phyloP scores from a whole-genome alignment of 202 grass and related monocot genomes.

The Miscanthus sacchariflorus region DNA sequence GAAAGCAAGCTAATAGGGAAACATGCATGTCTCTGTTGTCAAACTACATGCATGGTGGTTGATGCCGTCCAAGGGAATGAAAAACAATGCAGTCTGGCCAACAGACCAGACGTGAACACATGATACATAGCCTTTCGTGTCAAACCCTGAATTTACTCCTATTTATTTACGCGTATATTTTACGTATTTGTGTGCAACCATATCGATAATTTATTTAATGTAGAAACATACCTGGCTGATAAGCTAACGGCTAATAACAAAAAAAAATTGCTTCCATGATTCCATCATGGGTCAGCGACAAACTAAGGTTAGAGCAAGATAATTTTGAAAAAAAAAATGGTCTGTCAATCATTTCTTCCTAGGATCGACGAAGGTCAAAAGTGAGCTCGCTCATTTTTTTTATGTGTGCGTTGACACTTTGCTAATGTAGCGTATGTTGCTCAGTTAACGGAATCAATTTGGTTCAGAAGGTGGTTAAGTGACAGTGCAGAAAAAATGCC shows the following conservation, averaged over 20 bases:
- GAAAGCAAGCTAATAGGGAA: background rate
- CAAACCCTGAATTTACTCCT: background rate
- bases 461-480: background rate
- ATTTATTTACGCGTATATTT: background rate
- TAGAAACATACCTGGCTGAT: background rate
- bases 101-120: background rate
- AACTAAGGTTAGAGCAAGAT: background rate
- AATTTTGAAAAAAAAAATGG: background rate
- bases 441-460: background rate
- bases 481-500: background rate
- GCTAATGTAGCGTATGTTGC: background rate
- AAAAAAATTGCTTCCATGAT: background rate
- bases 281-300: background rate
- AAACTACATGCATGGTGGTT: background rate
- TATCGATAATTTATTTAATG: background rate
- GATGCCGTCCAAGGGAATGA: background rate
- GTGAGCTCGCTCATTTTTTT: background rate
- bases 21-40: background rate
- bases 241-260: background rate
- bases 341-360: background rate
- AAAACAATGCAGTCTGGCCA: background rate
- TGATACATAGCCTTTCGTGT: background rate
- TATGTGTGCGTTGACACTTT: background rate
- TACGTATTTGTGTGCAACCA: conserved; percentile 4
- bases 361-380: background rate